Percentiles rank a stretch among this genome's conserved stretches.
These are phyloP conservation scores for Aspergillus mulundensis DNA, from an alignment of 495 filamentous ascomycete species.

Conservation along the genomic window DNA sequence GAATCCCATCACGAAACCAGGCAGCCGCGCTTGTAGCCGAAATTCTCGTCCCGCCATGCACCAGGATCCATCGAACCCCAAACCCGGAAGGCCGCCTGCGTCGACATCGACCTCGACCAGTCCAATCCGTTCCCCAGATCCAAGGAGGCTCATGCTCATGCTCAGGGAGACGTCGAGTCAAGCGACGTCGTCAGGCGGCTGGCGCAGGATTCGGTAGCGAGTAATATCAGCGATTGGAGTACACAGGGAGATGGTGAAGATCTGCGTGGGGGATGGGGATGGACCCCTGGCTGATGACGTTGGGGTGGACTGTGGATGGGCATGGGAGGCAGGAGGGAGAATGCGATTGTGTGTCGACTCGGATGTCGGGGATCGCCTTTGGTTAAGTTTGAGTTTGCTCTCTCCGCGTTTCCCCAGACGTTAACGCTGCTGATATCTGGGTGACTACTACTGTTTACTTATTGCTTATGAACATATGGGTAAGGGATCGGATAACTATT, in stretches of 20 bases:
- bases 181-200: not conserved
- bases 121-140: not conserved
- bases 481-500: too few species aligned
- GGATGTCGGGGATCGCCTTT: too few species aligned
- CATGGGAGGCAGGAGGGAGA: not conserved
- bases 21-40: not conserved
- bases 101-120: too few species aligned
- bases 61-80: not conserved
- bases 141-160: slow-evolving; percentile 1
- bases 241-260: not conserved
- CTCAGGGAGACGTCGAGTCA: too few species aligned
- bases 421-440: not conserved
- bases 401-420: not conserved
- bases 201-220: not conserved
- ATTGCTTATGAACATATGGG: too few species aligned
- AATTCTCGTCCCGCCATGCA: slow-evolving; percentile 8
- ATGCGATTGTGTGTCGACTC: too few species aligned
- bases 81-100: not conserved
- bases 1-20: not conserved
- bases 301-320: too few species aligned
- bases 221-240: slow-evolving; percentile 1
- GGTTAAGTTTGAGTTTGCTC: not conserved
- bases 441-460: too few species aligned
- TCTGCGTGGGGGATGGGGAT: not conserved
- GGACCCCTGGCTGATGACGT: too few species aligned